A percentile compares a stretch with the other conserved stretches of the same genome.
phyloP scores from a whole-genome alignment of 257 asterid genomes.

The Henckelia pumila region DNA sequence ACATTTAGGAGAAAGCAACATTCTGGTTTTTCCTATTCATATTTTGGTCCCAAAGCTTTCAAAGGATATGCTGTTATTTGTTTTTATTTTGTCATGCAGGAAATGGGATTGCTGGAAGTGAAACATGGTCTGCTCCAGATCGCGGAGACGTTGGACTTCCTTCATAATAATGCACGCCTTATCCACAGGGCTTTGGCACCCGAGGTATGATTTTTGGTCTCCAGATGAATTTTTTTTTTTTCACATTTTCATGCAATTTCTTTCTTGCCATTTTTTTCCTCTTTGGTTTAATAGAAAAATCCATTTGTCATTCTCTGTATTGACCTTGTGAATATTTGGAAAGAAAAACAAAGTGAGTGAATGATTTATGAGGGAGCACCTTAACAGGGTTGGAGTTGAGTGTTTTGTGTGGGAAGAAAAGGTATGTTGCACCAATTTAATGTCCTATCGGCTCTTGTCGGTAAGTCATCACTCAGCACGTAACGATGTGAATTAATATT shows the following conservation, averaged over 20 bases:
- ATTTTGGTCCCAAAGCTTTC: slow-evolving; percentile 1
- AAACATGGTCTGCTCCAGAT: slow-evolving; percentile 96
- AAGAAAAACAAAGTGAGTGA: background rate
- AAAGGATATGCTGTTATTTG: slow-evolving; percentile 11
- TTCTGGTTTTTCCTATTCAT: background rate
- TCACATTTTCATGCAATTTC: slow-evolving; percentile 1
- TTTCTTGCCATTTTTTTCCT: slow-evolving; percentile 8
- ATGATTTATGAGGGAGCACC: background rate
- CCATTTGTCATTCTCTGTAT: background rate
- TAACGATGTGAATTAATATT: slow-evolving; percentile 3
- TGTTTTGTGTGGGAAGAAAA: slow-evolving; percentile 1
- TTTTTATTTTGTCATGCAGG: slow-evolving; percentile 45
- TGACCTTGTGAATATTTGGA: slow-evolving; percentile 6
- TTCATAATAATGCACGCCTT: slow-evolving; percentile 90
- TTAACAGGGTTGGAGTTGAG: background rate
- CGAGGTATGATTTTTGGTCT: slow-evolving; percentile 46
- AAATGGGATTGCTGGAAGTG: slow-evolving; percentile 94
- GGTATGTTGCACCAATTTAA: slow-evolving; percentile 1
- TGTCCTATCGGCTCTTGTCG: background rate
- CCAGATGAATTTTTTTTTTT: background rate
- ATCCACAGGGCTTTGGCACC: slow-evolving; percentile 90
- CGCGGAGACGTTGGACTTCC: slow-evolving; percentile 95
- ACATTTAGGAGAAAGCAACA: slow-evolving; percentile 8
- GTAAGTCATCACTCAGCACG: background rate
- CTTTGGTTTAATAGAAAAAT: background rate